These are phyloP conservation scores for Sarocladium oryzae DNA, from an alignment of 2,329 filamentous ascomycete species.

Conservation along the genomic window DNA sequence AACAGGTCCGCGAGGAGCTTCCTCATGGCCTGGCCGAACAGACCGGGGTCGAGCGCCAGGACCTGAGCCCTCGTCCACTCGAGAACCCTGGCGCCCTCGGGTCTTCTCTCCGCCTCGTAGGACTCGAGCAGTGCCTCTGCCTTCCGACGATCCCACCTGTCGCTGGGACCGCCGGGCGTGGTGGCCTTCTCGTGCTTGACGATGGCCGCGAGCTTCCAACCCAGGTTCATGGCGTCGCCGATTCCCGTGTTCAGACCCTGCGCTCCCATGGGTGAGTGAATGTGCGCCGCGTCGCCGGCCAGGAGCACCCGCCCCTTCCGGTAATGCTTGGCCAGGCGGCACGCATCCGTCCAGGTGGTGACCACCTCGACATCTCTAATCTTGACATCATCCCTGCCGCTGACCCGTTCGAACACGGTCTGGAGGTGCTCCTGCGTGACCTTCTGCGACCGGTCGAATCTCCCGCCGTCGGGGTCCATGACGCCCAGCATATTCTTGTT, in stretches of 20 bases:
- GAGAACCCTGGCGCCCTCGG: constrained; percentile 17
- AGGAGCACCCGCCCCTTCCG: constrained; percentile 24
- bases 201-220: constrained; percentile 34
- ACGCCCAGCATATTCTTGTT: constrained; percentile 13
- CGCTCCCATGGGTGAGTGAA: constrained; percentile 28
- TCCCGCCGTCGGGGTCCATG: constrained; percentile 18
- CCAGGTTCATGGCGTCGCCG: constrained; percentile 33
- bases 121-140: constrained; percentile 32
- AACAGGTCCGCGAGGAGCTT: background rate
- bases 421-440: constrained; percentile 17
- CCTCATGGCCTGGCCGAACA: constrained; percentile 3
- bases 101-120: constrained; percentile 31
- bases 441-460: constrained; percentile 14
- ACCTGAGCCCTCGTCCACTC: constrained; percentile 14
- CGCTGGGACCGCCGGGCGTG: background rate
- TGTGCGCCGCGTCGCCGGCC: constrained; percentile 26
- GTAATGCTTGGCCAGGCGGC: constrained; percentile 18
- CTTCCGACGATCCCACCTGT: too few relatives aligned
- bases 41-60: background rate
- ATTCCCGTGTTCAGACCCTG: constrained; percentile 28
- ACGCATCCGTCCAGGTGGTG: constrained; percentile 18
- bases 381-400: constrained; percentile 16
- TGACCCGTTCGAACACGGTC: constrained; percentile 15
- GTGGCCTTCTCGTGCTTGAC: constrained; percentile 11
- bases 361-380: constrained; percentile 20